These are phyloP conservation scores for Fusarium solani-melongenae DNA, from an alignment of 2,329 filamentous ascomycete genomes.

Conservation along the genomic window DNA sequence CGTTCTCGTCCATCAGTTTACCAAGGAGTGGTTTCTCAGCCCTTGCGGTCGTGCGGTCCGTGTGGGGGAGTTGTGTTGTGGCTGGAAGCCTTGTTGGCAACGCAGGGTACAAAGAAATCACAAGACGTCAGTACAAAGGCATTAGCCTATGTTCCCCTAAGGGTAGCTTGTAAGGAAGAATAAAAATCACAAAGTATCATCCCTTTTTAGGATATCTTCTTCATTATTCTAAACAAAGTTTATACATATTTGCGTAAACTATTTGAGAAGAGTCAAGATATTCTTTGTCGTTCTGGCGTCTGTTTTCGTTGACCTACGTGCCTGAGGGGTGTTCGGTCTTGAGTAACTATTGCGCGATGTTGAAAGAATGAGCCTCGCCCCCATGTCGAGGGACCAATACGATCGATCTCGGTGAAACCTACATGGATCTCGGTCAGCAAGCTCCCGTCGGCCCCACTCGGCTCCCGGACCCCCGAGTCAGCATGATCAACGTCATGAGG, in stretches of 20 bases:
- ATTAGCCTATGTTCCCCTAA: background rate
- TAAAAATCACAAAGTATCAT: too few species aligned
- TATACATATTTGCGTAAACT: too few species aligned
- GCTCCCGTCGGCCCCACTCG: conserved; percentile 7
- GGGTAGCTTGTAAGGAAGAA: too few species aligned
- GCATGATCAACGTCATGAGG: conserved; percentile 42
- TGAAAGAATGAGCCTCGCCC: too few species aligned
- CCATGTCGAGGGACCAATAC: background rate
- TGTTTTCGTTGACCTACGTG: too few species aligned
- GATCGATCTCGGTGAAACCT: background rate
- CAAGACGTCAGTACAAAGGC: background rate
- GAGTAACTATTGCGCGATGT: background rate
- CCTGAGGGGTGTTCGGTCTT: background rate
- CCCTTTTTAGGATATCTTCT: too few species aligned
- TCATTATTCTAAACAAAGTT: too few species aligned
- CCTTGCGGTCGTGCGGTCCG: background rate
- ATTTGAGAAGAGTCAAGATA: background rate
- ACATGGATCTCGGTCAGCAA: conserved; percentile 2
- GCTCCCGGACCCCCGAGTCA: conserved; percentile 2
- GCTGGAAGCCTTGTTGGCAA: background rate
- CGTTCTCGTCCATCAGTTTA: background rate
- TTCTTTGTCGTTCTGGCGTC: background rate
- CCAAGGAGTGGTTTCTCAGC: background rate
- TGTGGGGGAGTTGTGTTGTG: background rate
- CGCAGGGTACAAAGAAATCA: background rate